Base-by-base conservation (phyloP, 805 yeast genomes). In the Yarrowia sp. region DNA sequence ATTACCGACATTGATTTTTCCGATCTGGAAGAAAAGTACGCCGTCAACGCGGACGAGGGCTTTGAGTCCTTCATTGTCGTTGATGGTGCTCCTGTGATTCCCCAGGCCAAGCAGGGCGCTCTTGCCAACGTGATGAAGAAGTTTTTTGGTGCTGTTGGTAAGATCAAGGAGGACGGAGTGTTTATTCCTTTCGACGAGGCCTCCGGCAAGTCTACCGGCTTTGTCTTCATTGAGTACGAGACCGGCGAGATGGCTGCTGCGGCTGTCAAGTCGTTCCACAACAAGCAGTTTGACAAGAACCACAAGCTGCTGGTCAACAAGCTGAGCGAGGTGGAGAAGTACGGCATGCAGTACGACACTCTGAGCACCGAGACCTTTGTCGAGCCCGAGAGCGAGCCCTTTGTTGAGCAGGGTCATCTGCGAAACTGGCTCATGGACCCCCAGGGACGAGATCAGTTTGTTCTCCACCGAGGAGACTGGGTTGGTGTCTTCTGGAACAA, bases 1-100 rank as follows among this genome's bases (percentile, higher is more conserved):
- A 13, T 31, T 57, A 80, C 81, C 69, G 78, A 77, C 17, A 79
- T 88, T 66, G 89, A 87, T 70, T 92, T 90, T 78, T 79, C 90
- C 67, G 98, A 92, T 75, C 81, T 93, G 73, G 98, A 93, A 76
- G 86, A 82, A 65, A 81, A 90, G 77, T 91, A 83, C 76, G 76
- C 83, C 28, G 86, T 88, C 58, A 83, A 84, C 65, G 85, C 83
- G 64, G 85, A 84, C 62, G 78, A 81, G 66, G 84, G 86, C 60
- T 81, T 89, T 65, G 96, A 90, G 72, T 84, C 84, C 72, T 92
- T 85, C 73, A 85, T 93, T 66, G 89, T 93, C 35, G 88, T 91
- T 61, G 98, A 92, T 75, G 99, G 99, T 55, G 92, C 96, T 10
- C 99, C 99, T 70, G 81, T 91, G 67, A 96, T 96, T 31, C 97